Base-by-base conservation (phyloP, 2,329 filamentous ascomycete genomes). In the Alternaria triticina region DNA sequence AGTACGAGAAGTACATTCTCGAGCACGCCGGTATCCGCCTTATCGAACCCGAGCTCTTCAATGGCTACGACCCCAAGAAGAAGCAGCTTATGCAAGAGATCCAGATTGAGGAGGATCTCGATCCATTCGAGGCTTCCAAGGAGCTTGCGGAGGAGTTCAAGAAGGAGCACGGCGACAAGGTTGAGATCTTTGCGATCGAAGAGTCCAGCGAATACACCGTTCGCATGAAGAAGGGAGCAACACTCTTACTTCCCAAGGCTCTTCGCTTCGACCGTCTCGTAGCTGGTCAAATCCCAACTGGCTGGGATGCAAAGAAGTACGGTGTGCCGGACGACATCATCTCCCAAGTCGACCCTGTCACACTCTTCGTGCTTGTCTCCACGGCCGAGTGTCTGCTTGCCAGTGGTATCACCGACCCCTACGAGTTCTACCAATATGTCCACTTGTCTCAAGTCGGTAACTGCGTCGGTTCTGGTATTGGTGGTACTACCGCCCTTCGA, bases 351-450 rank as follows among this genome's bases (percentile, higher is more conserved):
- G 96, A 99, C 77, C 96, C 94, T 6, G 95, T 98, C 70, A 97
- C 96, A 1, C 87, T 99, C 52, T 99, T 93, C 79, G 93, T 98
- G 28, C 91, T 99, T 49, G 94, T 98, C 50, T 96, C 93, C 57
- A 97, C 94, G 51, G 93, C 92, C 1, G 96, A 99, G 82, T 90
- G 94, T 62, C 90, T 99, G 8, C 87, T 99, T 55, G 91, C 93
- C 28, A 91, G 93, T 67, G 96, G 96, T 89, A 95, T 99, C 80
- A 98, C 96, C 25, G 96, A 99, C 79, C 96, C 96, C 20, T 99
- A 98, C 79, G 96, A 99, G 83, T 98, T 99, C 84, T 99, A 99
- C 88, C 94, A 98, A 86, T 99, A 99, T 76, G 94, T 99, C 67
- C 96, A 99, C 81, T 89, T 99, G 65, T 98, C 96, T 8, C 93